A percentile compares a stretch with the other conserved stretches of the same genome.
These are phyloP conservation scores for Phytopythium mirpurense DNA, from an alignment of 352 stramenopile genomes.

Conservation along the genomic window DNA sequence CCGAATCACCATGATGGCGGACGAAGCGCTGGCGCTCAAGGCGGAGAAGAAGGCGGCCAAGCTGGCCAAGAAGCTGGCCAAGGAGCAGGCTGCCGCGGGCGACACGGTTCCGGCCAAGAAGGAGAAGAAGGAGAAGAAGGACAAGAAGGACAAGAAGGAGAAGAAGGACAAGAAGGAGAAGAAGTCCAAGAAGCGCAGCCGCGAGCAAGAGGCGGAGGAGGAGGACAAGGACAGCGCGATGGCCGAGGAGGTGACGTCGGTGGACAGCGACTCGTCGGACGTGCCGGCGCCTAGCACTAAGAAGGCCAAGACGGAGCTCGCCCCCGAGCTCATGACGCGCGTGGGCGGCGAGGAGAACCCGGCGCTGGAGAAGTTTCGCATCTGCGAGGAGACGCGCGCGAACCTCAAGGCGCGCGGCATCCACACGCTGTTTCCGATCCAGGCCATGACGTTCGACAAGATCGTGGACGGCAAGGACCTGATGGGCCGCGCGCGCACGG, in stretches of 20 bases:
- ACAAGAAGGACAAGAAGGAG: conserved; percentile 16
- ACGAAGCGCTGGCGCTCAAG: conserved; percentile 37
- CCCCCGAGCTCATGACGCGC: conserved; percentile 19
- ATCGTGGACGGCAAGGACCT: conserved; percentile 95
- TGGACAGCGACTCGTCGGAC: conserved; percentile 48
- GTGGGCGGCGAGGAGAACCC: conserved; percentile 60
- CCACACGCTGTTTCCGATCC: conserved; percentile 88
- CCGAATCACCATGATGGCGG: conserved; percentile 23
- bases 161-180: conserved; percentile 66
- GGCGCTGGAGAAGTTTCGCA: conserved; percentile 64
- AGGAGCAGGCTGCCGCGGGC: conserved; percentile 19
- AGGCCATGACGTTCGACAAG: conserved; percentile 94
- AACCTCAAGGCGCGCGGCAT: conserved; percentile 80
- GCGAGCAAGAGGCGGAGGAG: conserved; percentile 25
- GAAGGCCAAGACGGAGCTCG: conserved; percentile 25
- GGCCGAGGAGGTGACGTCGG: conserved; percentile 34
- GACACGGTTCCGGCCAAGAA: conserved; percentile 6
- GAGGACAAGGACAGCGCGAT: conserved; percentile 11
- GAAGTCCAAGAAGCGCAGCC: conserved; percentile 64
- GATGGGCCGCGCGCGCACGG: conserved; percentile 95
- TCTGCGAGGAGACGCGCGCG: conserved; percentile 51
- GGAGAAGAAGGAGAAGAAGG: conserved; percentile 34
- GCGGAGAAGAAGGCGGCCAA: conserved; percentile 56
- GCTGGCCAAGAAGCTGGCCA: conserved; percentile 45
- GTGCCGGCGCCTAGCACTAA: conserved; percentile 20